Base-by-base conservation (phyloP, 1,139 yeast genomes). In the Hyphopichia pseudoburtonii region DNA sequence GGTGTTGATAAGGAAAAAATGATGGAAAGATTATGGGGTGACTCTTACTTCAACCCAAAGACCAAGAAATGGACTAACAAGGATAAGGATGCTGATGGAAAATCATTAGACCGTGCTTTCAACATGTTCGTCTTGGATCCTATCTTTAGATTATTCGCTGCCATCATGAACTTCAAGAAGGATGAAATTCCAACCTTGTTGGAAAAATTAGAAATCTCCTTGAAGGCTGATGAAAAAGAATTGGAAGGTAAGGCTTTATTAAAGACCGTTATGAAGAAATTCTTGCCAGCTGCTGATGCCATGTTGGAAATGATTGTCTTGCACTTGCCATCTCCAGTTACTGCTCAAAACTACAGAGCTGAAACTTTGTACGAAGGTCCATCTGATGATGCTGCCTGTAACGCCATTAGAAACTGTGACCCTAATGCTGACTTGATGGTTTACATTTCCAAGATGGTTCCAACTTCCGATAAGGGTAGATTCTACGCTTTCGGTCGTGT, bases 401-500 rank as follows among this genome's bases (percentile, higher is more conserved):
- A 78, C 54, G 96, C 95, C 64, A 90, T 92, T 78, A 88, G 83
- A 80, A 85, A 86, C 84, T 92, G 98, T 86, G 97, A 92, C 79
- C 97, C 98, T 67, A 86, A 76, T 66, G 96, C 95, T 60, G 97
- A 92, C 69, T 86, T 92, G 70, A 92, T 92, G 98, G 82, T 92
- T 72, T 92, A 92, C 89, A 92, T 92, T 67, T 92, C 98, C 77
- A 92, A 92, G 96, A 92, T 92, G 98, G 97, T 92, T 61, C 98
- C 98, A 75, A 92, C 98, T 68, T 90, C 97, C 61, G 98, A 92
- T 76, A 92, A 90, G 83, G 98, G 98, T 84, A 90, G 98, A 82
- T 92, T 92, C 96, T 92, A 89, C 85, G 98, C 98, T 68, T 92
- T 92, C 80, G 98, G 98, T 76, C 94, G 98, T 83, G 97, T 92